Evolutionary conservation across 768 basidiomycete genomes (phyloP), one percentile per base, ranked within the genome.

Genomic region (Lepiota brunneoincarnata): DNA sequence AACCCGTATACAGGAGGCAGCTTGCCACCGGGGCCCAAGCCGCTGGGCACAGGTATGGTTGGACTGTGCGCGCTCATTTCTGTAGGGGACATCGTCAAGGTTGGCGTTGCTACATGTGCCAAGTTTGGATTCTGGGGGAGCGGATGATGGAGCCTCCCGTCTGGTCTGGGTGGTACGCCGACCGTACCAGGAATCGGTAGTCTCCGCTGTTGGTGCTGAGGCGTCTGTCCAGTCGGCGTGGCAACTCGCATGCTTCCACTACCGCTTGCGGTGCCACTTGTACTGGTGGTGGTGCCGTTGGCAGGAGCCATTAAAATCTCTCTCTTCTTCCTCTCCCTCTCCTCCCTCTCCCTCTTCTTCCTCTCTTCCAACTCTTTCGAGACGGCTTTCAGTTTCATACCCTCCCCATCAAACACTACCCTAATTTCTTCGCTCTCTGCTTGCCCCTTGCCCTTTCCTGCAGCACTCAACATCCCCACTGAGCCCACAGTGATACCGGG

Each of bases 351-450:
- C 69, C 74, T 58, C 77, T 75, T 67, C 73, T 78, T 64, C 74
- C 72, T 63, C 67, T 76, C 76, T 69, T 88, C 83, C 58, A 86
- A 63, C 68, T 86, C 87, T 61, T 80, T 81, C 66, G 88, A 68
- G 18, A 89, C 82, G 6, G 83, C 84, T 53, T 79, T 81, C 58
- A 87, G 65, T 58, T 79, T 77, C 56, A 72, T 66, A 3, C 87
- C 86, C 56, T 93, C 87, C 0, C 83, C 84, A 66, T 98, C 96
- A 47, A 93, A 75, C 11, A 90, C 87, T 5, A 89, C 90, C 26
- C 77, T 76, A 62, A 95, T 79, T 62, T 83, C 82, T 55, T 86
- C 82, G 1, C 69, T 31, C 31, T 31, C 31, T 10, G 31, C 31
- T 31, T 6, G 31, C 31, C 31, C 76, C 17, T 78, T 38, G 4